Conservation (phyloP, 768 basidiomycete genomes). For the Paxillus involutus region DNA sequence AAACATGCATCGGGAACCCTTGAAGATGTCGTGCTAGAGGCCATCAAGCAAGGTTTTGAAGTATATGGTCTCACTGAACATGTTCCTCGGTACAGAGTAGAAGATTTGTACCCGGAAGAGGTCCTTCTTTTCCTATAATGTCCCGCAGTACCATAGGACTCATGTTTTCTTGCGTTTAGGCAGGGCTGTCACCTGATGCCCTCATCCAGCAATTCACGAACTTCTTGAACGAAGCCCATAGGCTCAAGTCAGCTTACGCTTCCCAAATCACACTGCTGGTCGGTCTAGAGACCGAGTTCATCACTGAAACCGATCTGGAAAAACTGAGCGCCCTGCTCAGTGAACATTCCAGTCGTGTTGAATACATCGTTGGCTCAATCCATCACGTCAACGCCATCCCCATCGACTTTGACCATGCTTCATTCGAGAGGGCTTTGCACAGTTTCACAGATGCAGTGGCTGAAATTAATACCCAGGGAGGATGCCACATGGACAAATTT, state of each 20-base stretch:
- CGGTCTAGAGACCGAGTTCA: slow-evolving; percentile 92
- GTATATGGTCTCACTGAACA: slow-evolving; percentile 92
- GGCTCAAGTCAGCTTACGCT: slow-evolving; percentile 63
- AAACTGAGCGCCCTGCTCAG: slow-evolving; percentile 53
- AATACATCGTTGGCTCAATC: slow-evolving; percentile 90
- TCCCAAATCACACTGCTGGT: slow-evolving; percentile 74
- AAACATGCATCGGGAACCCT: slow-evolving; percentile 81
- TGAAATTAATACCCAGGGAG: slow-evolving; percentile 21
- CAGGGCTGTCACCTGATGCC: slow-evolving; percentile 46
- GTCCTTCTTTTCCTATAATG: slow-evolving; percentile 38
- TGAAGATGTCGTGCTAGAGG: slow-evolving; percentile 79
- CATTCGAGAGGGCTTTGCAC: slow-evolving; percentile 62
- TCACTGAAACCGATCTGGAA: slow-evolving; percentile 66
- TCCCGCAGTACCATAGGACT: slow-evolving; percentile 6
- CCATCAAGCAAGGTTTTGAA: slow-evolving; percentile 75
- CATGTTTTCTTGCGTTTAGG: slow-evolving; percentile 40
- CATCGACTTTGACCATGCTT: slow-evolving; percentile 86
- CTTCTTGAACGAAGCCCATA: slow-evolving; percentile 80
- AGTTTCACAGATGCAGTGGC: slow-evolving; percentile 34
- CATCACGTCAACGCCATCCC: slow-evolving; percentile 88
- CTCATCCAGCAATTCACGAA: slow-evolving; percentile 65
- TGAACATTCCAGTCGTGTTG: slow-evolving; percentile 51
- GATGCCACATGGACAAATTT: slow-evolving; percentile 43
- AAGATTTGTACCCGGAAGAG: slow-evolving; percentile 96
- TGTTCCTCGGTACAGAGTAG: slow-evolving; percentile 77